These are phyloP conservation scores for Gnomoniopsis smithogilvyi DNA, from an alignment of 2,329 filamentous ascomycete genomes.

Conservation along the genomic window DNA sequence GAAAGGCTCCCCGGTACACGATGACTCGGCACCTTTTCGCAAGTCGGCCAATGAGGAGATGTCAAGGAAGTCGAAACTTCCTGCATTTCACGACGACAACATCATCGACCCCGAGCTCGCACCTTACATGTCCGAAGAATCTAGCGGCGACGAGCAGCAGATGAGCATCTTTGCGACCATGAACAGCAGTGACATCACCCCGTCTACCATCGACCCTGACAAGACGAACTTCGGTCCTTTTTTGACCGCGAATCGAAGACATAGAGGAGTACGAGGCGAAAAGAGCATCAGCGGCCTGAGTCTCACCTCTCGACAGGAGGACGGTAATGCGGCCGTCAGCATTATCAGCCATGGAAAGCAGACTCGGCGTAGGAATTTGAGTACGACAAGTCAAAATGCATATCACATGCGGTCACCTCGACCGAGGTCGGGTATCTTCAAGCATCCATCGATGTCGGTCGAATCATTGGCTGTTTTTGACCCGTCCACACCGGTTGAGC, in stretches of 20 bases:
- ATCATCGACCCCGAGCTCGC: conserved; percentile 97
- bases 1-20: conserved; percentile 55
- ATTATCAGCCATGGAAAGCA: conserved; percentile 59
- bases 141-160: conserved; percentile 89
- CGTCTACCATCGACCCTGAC: conserved; percentile 70
- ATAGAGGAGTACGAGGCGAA: conserved; percentile 69
- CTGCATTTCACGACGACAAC: conserved; percentile 97
- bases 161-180: conserved; percentile 78
- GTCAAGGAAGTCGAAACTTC: conserved; percentile 63
- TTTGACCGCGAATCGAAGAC: conserved; percentile 70
- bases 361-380: conserved; percentile 75
- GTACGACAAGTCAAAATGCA: conserved; percentile 69
- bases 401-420: conserved; percentile 73
- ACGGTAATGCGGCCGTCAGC: conserved; percentile 53
- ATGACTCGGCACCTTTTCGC: conserved; percentile 86
- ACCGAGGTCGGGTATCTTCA: conserved; percentile 53
- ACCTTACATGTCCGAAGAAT: conserved; percentile 93
- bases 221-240: conserved; percentile 70
- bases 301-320: conserved; percentile 64
- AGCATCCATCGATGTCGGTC: conserved; percentile 51
- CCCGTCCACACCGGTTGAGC: conserved; percentile 37
- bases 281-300: conserved; percentile 71
- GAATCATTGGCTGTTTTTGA: conserved; percentile 50
- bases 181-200: conserved; percentile 62
- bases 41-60: conserved; percentile 66